These are phyloP conservation scores for Hypseocharis bilobata DNA, from an alignment of 441 rosid genomes.

Conservation along the genomic window DNA sequence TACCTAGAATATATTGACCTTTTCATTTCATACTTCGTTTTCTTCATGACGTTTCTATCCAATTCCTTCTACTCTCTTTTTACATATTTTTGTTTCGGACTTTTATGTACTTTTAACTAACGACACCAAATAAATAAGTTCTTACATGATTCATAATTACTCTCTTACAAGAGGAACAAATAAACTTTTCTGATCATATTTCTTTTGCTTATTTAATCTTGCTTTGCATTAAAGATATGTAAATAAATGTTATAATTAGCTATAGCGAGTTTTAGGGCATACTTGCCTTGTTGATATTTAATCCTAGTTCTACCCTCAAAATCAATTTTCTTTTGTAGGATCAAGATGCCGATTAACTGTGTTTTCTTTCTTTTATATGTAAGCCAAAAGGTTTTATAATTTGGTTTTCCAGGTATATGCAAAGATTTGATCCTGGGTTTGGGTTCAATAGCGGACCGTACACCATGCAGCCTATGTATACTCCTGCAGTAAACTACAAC, in stretches of 20 bases:
- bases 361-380: neutral
- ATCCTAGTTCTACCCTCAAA: neutral
- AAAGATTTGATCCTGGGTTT: conserved; percentile 77
- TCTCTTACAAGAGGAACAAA: neutral
- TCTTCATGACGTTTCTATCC: neutral
- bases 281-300: neutral
- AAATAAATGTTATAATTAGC: neutral
- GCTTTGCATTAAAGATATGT: too few species aligned
- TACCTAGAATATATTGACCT: neutral
- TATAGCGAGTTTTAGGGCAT: neutral
- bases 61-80: neutral
- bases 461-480: conserved; percentile 55
- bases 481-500: conserved; percentile 68
- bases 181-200: neutral
- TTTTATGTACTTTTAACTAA: too few species aligned
- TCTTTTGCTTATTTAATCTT: neutral
- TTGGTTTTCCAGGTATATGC: conserved; percentile 46
- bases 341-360: neutral
- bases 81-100: too few species aligned
- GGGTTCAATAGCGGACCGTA: conserved; percentile 57
- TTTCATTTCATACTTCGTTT: too few species aligned
- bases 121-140: too few species aligned
- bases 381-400: neutral
- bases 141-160: neutral
- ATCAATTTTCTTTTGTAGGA: neutral